These are phyloP conservation scores for Eragrostis tef DNA, from an alignment of 202 grass and related monocot species.

Conservation along the genomic window DNA sequence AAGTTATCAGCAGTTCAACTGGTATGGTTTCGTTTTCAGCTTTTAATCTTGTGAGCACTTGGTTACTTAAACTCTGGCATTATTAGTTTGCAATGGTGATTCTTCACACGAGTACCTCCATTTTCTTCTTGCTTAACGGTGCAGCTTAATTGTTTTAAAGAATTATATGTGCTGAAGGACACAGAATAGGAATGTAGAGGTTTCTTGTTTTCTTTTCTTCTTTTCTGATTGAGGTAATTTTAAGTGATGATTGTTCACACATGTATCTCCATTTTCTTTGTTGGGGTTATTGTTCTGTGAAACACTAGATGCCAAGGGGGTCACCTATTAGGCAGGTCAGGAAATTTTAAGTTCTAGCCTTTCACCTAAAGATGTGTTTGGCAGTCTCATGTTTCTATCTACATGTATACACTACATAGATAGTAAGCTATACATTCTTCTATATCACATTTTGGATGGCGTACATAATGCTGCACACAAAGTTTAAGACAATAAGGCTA, in stretches of 20 bases:
- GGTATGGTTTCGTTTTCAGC: conserved; percentile 54
- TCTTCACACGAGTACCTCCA: background rate
- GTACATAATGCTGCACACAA: background rate
- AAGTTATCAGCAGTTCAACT: conserved; percentile 72
- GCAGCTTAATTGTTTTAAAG: background rate
- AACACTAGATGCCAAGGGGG: background rate
- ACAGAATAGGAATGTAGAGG: background rate
- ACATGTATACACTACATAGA: conserved; percentile 17
- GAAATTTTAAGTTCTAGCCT: background rate
- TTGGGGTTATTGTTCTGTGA: background rate
- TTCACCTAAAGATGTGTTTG: background rate
- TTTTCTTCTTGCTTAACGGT: background rate
- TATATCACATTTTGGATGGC: conserved; percentile 10
- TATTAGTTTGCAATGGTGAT: background rate
- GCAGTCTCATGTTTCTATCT: background rate
- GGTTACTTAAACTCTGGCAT: background rate
- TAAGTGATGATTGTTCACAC: too few relatives aligned
- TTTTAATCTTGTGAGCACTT: background rate
- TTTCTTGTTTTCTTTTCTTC: background rate
- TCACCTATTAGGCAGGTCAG: background rate
- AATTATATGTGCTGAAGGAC: background rate
- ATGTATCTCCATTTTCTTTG: too few relatives aligned
- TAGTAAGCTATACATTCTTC: conserved; percentile 1
- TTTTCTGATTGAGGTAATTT: background rate
- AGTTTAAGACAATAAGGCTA: background rate